Percentiles rank a stretch among this genome's conserved stretches.
Conservation (phyloP, 1,139 yeast genomes). For the Protomyces gravidus region DNA sequence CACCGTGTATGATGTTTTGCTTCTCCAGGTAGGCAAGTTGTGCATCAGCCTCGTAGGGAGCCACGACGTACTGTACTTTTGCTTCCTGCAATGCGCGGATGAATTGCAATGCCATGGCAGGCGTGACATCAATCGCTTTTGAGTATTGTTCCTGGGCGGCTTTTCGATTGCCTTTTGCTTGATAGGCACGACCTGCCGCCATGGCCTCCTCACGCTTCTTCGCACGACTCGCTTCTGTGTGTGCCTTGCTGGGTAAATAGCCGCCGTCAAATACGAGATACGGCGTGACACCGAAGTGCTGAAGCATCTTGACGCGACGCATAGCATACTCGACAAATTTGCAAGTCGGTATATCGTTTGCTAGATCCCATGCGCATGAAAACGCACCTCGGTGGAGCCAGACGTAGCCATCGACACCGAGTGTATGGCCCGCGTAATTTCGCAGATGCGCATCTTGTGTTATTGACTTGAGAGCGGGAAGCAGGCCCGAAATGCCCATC, state of each 20-base stretch:
- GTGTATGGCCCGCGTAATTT: slow-evolving; percentile 43
- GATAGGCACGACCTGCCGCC: slow-evolving; percentile 51
- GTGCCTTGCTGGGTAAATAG: slow-evolving; percentile 69
- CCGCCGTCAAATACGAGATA: slow-evolving; percentile 95
- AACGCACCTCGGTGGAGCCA: slow-evolving; percentile 90
- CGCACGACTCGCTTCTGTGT: slow-evolving; percentile 65
- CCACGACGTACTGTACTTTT: slow-evolving; percentile 70
- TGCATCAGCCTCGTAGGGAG: slow-evolving; percentile 98
- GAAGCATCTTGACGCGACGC: slow-evolving; percentile 49
- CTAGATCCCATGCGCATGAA: slow-evolving; percentile 79
- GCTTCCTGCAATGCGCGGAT: slow-evolving; percentile 65
- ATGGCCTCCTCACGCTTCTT: slow-evolving; percentile 55
- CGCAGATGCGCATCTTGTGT: slow-evolving; percentile 28
- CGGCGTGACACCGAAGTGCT: slow-evolving; percentile 66
- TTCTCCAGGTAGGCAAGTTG: slow-evolving; percentile 89
- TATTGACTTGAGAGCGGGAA: slow-evolving; percentile 35
- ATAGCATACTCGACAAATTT: slow-evolving; percentile 44
- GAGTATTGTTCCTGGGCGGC: slow-evolving; percentile 66
- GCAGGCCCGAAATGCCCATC: slow-evolving; percentile 33
- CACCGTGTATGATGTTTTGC: slow-evolving; percentile 70
- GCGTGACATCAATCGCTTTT: slow-evolving; percentile 82
- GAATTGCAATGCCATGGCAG: slow-evolving; percentile 82
- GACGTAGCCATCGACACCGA: slow-evolving; percentile 93
- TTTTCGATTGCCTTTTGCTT: slow-evolving; percentile 51
- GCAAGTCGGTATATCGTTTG: slow-evolving; percentile 64